These are phyloP conservation scores for Vigna unguiculata DNA, from an alignment of 306 rosid genomes.

Conservation along the genomic window DNA sequence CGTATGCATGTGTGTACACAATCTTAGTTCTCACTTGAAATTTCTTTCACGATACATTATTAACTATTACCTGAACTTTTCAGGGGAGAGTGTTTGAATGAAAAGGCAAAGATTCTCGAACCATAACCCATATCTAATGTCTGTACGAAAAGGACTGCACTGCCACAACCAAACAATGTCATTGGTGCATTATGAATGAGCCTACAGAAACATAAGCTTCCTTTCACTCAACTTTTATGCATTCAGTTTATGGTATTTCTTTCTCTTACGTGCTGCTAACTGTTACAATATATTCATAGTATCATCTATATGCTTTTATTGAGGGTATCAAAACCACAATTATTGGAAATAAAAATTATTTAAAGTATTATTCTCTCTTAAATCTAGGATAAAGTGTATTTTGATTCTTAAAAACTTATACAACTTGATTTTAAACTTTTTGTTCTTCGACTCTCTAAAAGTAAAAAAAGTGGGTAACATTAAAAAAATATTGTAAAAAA, in stretches of 20 bases:
- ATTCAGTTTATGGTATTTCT: background rate
- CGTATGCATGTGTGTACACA: too few relatives aligned
- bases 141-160: background rate
- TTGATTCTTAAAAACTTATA: background rate
- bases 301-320: background rate
- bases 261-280: background rate
- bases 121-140: slow-evolving; percentile 1
- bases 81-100: background rate
- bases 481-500: too few relatives aligned
- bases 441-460: background rate
- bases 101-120: slow-evolving; percentile 11
- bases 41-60: background rate
- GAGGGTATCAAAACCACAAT: background rate
- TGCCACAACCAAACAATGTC: slow-evolving; percentile 17
- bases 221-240: background rate
- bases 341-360: background rate
- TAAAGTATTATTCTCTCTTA: background rate
- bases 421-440: background rate
- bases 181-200: slow-evolving; percentile 23
- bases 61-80: too few relatives aligned
- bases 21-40: background rate
- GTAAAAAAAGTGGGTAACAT: background rate
- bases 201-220: slow-evolving; percentile 15
- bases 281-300: background rate
- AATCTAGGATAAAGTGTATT: background rate